Evolutionary conservation across 805 yeast genomes (phyloP).

Genomic region (Candida gorgasii): DNA sequence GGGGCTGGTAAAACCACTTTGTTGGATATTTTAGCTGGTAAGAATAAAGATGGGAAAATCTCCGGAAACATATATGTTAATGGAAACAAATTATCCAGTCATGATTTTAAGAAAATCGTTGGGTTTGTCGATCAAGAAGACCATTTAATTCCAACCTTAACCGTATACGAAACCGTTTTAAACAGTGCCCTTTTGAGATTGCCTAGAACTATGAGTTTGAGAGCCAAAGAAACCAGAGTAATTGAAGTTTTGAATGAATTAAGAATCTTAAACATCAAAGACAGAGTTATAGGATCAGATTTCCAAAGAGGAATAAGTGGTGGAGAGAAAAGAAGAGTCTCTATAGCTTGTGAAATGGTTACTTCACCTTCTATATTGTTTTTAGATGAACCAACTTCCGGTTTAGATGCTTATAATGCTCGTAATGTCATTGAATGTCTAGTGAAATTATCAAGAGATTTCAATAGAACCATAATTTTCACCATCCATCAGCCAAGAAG

Average conservation of each 20-base stretch:
- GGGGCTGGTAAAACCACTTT: constrained; percentile 98
- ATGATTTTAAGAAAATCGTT: constrained; percentile 62
- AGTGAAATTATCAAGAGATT: constrained; percentile 74
- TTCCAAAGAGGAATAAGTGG: constrained; percentile 79
- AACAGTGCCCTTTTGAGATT: constrained; percentile 87
- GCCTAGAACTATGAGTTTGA: constrained; percentile 75
- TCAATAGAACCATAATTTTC: constrained; percentile 83
- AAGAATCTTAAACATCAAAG: constrained; percentile 79
- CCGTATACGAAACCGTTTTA: constrained; percentile 93
- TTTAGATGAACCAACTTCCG: constrained; percentile 91
- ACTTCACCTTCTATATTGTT: constrained; percentile 72
- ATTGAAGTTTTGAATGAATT: constrained; percentile 82
- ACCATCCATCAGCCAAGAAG: constrained; percentile 98
- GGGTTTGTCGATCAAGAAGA: constrained; percentile 99
- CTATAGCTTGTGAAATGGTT: constrained; percentile 78
- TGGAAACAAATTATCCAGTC: constrained; percentile 52
- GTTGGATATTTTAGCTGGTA: constrained; percentile 86
- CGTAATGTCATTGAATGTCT: constrained; percentile 85
- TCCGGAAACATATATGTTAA: constrained; percentile 74
- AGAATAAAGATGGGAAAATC: constrained; percentile 72
- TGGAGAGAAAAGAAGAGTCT: constrained; percentile 75
- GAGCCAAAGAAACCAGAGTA: constrained; percentile 76
- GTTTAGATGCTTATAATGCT: constrained; percentile 92
- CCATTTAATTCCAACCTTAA: constrained; percentile 82
- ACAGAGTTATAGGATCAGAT: constrained; percentile 84